Evolutionary conservation across 73 alveolate species (phyloP).

Genomic region (Symbiodinium pilosum): DNA sequence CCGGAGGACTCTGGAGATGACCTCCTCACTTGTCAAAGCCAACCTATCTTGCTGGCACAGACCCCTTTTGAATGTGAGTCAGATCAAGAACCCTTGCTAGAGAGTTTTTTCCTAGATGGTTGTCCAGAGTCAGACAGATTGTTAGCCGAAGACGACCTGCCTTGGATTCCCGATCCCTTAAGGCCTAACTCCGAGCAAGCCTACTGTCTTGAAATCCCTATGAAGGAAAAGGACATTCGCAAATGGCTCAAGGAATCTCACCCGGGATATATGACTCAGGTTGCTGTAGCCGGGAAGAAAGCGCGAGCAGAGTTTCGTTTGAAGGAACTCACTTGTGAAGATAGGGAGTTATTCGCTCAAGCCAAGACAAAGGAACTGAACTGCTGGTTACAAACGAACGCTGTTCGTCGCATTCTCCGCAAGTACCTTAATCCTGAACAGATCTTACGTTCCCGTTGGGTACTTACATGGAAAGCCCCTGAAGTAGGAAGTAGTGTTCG

Average conservation of each 20-base stretch:
- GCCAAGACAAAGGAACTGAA: background rate
- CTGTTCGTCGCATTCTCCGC: background rate
- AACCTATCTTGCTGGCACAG: background rate
- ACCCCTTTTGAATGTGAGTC: background rate
- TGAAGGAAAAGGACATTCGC: background rate
- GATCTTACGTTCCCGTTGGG: background rate
- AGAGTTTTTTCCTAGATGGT: background rate
- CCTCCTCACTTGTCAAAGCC: background rate
- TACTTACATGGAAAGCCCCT: background rate
- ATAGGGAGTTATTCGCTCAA: background rate
- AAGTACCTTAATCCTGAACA: background rate
- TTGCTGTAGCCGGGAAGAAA: background rate
- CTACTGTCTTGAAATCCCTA: background rate
- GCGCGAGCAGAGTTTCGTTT: background rate
- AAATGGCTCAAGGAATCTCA: background rate
- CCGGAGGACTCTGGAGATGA: background rate
- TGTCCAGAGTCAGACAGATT: background rate
- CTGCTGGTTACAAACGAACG: background rate
- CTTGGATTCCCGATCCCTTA: background rate
- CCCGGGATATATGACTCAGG: background rate
- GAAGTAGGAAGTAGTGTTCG: background rate
- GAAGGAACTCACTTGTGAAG: background rate
- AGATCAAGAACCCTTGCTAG: background rate
- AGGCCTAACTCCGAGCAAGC: background rate
- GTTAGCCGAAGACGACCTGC: background rate